phyloP scores from a whole-genome alignment of 768 basidiomycete genomes.

The Termitomyces heimii region DNA sequence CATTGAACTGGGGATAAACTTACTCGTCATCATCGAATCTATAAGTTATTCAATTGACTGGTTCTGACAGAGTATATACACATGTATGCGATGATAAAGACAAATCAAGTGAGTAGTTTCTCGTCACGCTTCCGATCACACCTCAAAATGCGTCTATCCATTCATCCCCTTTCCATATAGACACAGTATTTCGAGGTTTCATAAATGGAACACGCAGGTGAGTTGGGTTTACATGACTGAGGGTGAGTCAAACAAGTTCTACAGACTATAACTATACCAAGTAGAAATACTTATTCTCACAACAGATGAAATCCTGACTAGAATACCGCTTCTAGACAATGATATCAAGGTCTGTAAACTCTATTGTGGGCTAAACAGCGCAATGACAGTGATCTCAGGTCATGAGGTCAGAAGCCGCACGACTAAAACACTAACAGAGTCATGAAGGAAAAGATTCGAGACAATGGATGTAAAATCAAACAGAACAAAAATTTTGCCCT shows the following conservation, averaged over 20 bases:
- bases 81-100: no score
- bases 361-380: not conserved
- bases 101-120: no score
- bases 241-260: no score
- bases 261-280: no score
- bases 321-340: conserved; percentile 92
- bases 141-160: conserved; percentile 24
- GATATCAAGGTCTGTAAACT: conserved; percentile 73
- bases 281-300: conserved; percentile 65
- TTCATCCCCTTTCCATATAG: conserved; percentile 30
- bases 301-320: conserved; percentile 84
- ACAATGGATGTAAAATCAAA: conserved; percentile 97
- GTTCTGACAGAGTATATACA: no score
- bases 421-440: conserved; percentile 89
- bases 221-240: no score
- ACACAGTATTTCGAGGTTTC: no score
- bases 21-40: no score
- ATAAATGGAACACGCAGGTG: no score
- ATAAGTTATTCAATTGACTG: no score
- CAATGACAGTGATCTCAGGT: conserved; percentile 48
- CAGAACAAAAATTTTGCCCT: conserved; percentile 99
- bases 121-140: no score
- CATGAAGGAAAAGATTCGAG: conserved; percentile 98
- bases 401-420: conserved; percentile 91
- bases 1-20: no score